Evolutionary conservation across 371 early-diverging fungal species (phyloP), one percentile per base, ranked within the genome.

Genomic region (Conidiobolus incongruus): DNA sequence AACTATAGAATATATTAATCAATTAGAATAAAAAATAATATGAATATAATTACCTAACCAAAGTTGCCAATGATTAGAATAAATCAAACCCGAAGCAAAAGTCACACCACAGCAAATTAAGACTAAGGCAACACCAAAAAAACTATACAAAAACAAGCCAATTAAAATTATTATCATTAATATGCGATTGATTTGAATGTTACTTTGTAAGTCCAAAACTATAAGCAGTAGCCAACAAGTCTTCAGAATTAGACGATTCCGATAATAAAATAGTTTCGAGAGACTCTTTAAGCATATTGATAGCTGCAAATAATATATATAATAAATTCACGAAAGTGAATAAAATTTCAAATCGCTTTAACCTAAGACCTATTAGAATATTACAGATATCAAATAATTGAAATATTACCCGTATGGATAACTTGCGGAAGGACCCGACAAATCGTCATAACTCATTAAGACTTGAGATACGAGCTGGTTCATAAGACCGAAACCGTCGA

Each of bases 271-370:
- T 12, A 12, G 21, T 23, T 23, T 39, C 39, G 21, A 39, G 21
- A 4, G 20, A 15, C 21, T 39, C 39, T n/a, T 39, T 39, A 15
- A 39, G n/a, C 23, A 39, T 21, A 26, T 39, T 39, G 7, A 39
- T 23, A 12, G 39, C 17, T 13, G 39, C 39, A 39, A 39, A 39
- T 13, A 39, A 21, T 21, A 17, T 21, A n/a, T 39, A 39, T 10
- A 39, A 12, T 21, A 39, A 12, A 23, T 17, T 39, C 4, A 39
- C 39, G 21, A 39, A 19, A 23, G 12, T 23, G 21, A 39, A 17
- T 10, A 39, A 15, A 26, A 39, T 23, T 39, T 39, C 39, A 19
- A 39, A 39, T 39, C 39, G 17, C 23, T 39, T 39, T 15, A 39
- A 19, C 17, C 39, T 39, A 39, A 23, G 19, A 16, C 7, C 4